A percentile compares a stretch with the other conserved stretches of the same genome.
Conservation (phyloP, 1,284 basidiomycete species). For the Porphyrellus sp. region DNA sequence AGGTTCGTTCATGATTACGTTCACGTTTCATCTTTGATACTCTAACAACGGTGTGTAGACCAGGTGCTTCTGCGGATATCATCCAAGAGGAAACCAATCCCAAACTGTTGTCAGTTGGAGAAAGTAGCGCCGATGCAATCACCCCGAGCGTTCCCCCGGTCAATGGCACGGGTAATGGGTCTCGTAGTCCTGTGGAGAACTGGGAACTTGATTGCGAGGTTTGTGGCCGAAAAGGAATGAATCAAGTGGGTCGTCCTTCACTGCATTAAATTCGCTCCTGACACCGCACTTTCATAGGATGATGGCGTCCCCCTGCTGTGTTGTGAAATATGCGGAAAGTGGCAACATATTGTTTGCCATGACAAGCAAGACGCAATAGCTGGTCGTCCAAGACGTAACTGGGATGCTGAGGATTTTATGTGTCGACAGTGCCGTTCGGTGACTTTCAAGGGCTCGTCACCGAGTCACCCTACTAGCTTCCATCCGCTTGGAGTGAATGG, state of each 20-base stretch:
- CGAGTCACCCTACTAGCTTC: slow-evolving; percentile 8
- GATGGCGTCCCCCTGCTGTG: slow-evolving; percentile 74
- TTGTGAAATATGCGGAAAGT: slow-evolving; percentile 75
- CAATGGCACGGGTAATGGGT: slow-evolving; percentile 40
- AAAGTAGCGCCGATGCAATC: neutral
- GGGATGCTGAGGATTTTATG: slow-evolving; percentile 66
- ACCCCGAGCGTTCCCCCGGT: slow-evolving; percentile 6
- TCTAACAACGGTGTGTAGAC: slow-evolving; percentile 23
- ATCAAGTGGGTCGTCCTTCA: slow-evolving; percentile 48
- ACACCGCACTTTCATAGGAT: slow-evolving; percentile 46
- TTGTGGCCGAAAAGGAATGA: slow-evolving; percentile 66
- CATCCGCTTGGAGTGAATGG: slow-evolving; percentile 9
- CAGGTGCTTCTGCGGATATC: slow-evolving; percentile 1
- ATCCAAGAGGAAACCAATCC: slow-evolving; percentile 2
- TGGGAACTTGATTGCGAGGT: slow-evolving; percentile 88
- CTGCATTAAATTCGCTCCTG: neutral
- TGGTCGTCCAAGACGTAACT: slow-evolving; percentile 62
- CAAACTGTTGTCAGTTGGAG: slow-evolving; percentile 1
- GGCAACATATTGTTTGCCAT: slow-evolving; percentile 83
- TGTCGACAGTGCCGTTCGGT: slow-evolving; percentile 48
- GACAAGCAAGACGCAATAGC: slow-evolving; percentile 57
- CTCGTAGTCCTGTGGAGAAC: slow-evolving; percentile 53
- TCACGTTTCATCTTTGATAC: neutral
- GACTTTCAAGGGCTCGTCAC: slow-evolving; percentile 12
- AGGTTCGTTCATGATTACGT: slow-evolving; percentile 16